Evolutionary conservation across 306 rosid species (phyloP), one percentile per base, ranked within the genome.

Genomic region (Prunus davidiana): DNA sequence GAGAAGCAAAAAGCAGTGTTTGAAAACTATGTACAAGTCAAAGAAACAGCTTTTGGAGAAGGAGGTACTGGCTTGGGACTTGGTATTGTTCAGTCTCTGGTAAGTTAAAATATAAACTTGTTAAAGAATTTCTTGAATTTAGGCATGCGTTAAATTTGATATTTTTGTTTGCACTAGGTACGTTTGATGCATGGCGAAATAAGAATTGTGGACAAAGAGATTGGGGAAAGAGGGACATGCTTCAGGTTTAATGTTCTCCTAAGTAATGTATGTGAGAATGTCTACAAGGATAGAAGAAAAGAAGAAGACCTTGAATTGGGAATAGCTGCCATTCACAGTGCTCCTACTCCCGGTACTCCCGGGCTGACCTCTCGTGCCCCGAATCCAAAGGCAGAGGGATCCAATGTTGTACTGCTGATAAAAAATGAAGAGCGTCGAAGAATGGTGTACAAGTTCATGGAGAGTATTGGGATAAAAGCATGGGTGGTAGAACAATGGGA

Each of bases 31-130:
- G 93, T 94, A 54, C 96, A 92, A 84, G 89, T 91, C 50, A 90
- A 84, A 69, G 89, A 91, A 72, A 88, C 86, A 43, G 74, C 87
- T 66, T 55, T 77, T 67, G 91, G 90, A 15, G 86, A 74, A 72
- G 92, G 85, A 51, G 97, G 96, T 82, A 90, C 96, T 82, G 97
- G 98, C 70, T 89, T 94, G 70, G 97, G 98, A 84, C 96, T 94
- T 67, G 97, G 97, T 47, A 94, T 94, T 75, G 96, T 94, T 64
- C 41, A 34, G 6, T 34, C 41, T 5, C 41, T 34, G 41, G 41
- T 34, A 34, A 34, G 41, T 34, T 32, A 30, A 30, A 30, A 34
- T 34, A 34, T 34, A 34, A 34, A 34, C 41, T 34, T 5, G 41
- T 5, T 34, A 1, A 34, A 34, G 41, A 34, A 34, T 34, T 34